phyloP scores from a whole-genome alignment of 1,284 basidiomycete species.

The Takashimella koratensis region DNA sequence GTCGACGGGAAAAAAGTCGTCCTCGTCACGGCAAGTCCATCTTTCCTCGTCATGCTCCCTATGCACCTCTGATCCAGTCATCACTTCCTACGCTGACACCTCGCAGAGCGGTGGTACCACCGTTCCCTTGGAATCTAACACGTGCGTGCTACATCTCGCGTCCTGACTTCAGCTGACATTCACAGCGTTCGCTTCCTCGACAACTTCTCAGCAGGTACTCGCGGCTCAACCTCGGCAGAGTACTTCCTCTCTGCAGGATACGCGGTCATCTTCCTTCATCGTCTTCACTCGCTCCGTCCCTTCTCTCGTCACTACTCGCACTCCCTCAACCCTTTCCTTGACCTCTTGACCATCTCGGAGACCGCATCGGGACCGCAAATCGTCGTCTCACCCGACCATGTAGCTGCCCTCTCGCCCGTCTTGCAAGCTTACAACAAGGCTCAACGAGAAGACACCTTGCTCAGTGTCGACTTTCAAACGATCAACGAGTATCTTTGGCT shows the following conservation, averaged over 20 bases:
- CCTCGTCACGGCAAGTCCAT: constrained; percentile 76
- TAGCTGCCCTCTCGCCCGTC: constrained; percentile 61
- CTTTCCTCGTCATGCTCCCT: no score
- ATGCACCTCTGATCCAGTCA: no score
- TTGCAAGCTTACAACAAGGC: constrained; percentile 78
- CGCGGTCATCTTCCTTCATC: constrained; percentile 97
- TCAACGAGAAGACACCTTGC: constrained; percentile 66
- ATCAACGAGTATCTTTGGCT: constrained; percentile 97
- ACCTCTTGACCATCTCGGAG: constrained; percentile 70
- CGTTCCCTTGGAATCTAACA: constrained; percentile 90
- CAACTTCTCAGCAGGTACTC: constrained; percentile 98
- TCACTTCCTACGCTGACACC: constrained; percentile 14
- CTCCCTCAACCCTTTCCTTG: constrained; percentile 95
- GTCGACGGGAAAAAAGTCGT: constrained; percentile 71
- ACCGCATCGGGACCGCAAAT: constrained; percentile 1
- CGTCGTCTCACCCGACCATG: constrained; percentile 63
- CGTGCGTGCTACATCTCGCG: constrained; percentile 79
- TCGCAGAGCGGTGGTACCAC: constrained; percentile 88
- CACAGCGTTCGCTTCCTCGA: constrained; percentile 94
- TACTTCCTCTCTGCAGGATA: constrained; percentile 90
- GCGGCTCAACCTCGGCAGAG: constrained; percentile 95
- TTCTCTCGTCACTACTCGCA: constrained; percentile 97
- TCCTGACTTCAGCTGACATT: no score
- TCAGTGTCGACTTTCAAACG: constrained; percentile 86
- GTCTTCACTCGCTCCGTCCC: constrained; percentile 93